phyloP scores from a whole-genome alignment of 176 grass and related monocot species.

The Juncus effusus region DNA sequence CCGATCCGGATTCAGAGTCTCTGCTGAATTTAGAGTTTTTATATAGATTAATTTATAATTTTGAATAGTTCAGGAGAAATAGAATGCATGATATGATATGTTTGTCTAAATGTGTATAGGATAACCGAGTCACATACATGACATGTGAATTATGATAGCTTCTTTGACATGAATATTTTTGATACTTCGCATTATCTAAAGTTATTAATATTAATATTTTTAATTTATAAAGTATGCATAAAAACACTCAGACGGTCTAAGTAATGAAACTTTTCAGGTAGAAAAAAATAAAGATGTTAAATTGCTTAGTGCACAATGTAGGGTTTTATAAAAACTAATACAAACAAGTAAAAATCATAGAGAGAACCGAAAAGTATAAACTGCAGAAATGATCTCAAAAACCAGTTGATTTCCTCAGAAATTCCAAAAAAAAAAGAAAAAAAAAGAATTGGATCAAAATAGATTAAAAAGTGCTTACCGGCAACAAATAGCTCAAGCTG shows the following conservation, averaged over 20 bases:
- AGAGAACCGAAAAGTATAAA: not conserved
- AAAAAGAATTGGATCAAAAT: not conserved
- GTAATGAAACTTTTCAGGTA: constrained; percentile 4
- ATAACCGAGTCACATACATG: no score
- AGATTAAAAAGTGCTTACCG: constrained; percentile 10
- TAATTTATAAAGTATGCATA: not conserved
- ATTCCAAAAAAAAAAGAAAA: not conserved
- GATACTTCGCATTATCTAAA: not conserved
- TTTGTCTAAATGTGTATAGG: no score
- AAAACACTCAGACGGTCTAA: constrained; percentile 29
- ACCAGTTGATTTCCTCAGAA: not conserved
- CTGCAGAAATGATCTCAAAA: not conserved
- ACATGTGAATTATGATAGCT: no score
- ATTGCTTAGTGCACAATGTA: no score
- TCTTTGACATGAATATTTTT: not conserved
- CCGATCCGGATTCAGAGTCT: constrained; percentile 45
- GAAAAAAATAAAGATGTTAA: not conserved
- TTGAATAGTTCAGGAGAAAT: no score
- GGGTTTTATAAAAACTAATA: not conserved
- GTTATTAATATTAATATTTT: no score
- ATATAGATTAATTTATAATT: no score
- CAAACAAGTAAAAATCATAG: not conserved
- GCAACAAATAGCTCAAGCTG: not conserved
- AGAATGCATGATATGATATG: no score
- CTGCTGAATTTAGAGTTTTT: constrained; percentile 14